A percentile compares a stretch with the other conserved stretches of the same genome.
Evolutionary conservation across 2,329 filamentous ascomycete genomes (phyloP).

Genomic region (Colletotrichum brevisporum): DNA sequence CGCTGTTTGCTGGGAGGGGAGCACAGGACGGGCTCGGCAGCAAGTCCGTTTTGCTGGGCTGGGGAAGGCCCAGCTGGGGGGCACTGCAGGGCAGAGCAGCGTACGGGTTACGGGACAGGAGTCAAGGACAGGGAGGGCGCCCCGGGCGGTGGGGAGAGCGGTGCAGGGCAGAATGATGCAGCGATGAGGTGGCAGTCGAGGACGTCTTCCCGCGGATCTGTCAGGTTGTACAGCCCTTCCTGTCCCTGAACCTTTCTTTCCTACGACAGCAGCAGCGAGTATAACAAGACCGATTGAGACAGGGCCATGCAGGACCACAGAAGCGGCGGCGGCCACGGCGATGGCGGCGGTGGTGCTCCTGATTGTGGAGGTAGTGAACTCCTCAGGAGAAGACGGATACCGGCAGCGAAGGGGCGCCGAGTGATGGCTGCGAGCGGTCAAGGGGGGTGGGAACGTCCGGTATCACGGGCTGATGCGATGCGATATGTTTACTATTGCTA

Average conservation of each 20-base stretch:
- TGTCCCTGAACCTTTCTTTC: neutral
- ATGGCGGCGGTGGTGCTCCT: no score
- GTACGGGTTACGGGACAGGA: neutral
- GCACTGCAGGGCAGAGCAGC: neutral
- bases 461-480: constrained; percentile 18
- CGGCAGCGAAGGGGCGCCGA: constrained; percentile 30
- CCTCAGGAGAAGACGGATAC: constrained; percentile 11
- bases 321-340: neutral
- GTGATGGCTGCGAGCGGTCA: constrained; percentile 1
- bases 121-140: neutral
- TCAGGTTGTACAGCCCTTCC: no score
- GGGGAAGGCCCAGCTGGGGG: neutral
- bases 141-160: no score
- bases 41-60: constrained; percentile 33
- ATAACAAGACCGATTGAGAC: neutral
- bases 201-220: no score
- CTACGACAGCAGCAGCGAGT: neutral
- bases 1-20: constrained; percentile 10
- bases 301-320: constrained; percentile 1
- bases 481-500: neutral
- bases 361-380: no score
- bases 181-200: no score
- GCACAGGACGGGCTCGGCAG: no score
- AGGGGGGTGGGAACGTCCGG: constrained; percentile 2
- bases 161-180: no score